phyloP scores from a whole-genome alignment of 208 protist species.

The Porcisia hertigi region DNA sequence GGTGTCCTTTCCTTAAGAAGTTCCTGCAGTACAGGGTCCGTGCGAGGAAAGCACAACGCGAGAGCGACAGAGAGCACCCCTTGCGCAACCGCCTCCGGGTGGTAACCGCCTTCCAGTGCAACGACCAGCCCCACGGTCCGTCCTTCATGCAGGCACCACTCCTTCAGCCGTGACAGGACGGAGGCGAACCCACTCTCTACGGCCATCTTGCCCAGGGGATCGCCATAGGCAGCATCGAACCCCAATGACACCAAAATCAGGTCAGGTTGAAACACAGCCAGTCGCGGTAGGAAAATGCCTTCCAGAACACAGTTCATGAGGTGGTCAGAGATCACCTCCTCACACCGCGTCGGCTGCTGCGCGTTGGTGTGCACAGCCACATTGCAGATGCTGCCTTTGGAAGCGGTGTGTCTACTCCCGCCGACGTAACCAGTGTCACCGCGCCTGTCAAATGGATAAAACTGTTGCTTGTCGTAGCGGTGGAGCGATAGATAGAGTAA shows the following conservation, averaged over 20 bases:
- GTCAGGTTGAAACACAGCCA: constrained; percentile 68
- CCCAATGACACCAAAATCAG: constrained; percentile 90
- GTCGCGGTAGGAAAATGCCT: constrained; percentile 73
- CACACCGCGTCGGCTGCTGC: constrained; percentile 41
- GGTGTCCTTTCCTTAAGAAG: constrained; percentile 26
- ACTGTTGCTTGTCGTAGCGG: constrained; percentile 63
- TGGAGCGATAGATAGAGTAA: constrained; percentile 89
- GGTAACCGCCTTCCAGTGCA: constrained; percentile 84
- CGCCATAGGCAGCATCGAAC: constrained; percentile 91
- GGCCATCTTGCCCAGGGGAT: constrained; percentile 84
- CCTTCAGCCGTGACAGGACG: constrained; percentile 46
- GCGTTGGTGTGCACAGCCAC: constrained; percentile 73
- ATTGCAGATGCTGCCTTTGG: constrained; percentile 70
- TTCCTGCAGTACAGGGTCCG: constrained; percentile 42
- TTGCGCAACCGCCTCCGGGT: constrained; percentile 62
- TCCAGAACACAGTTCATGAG: constrained; percentile 58
- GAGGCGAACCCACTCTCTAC: constrained; percentile 79
- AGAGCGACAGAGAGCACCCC: constrained; percentile 63
- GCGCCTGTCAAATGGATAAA: constrained; percentile 62
- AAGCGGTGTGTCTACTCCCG: constrained; percentile 1
- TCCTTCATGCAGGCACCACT: constrained; percentile 46
- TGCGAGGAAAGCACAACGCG: constrained; percentile 53
- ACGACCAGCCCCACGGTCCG: constrained; percentile 48
- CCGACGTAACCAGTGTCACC: constrained; percentile 50
- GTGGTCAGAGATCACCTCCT: constrained; percentile 78